Conservation (phyloP, 176 grass and related monocot species). For the Thinopyrum elongatum region DNA sequence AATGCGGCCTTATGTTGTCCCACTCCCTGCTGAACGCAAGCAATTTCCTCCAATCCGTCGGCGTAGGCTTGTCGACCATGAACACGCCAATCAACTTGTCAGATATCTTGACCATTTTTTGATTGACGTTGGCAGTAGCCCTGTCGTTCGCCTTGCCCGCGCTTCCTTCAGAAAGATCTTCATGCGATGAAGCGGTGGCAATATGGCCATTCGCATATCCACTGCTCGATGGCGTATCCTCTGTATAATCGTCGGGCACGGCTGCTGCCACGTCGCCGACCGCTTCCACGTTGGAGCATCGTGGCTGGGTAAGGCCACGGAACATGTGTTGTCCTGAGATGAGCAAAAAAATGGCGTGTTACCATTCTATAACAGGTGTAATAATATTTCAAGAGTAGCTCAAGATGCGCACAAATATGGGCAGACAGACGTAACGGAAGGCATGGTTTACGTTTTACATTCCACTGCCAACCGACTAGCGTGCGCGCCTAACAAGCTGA, state of each 20-base stretch:
- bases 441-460: background rate
- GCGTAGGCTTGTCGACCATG: slow-evolving; percentile 76
- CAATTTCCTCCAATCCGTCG: slow-evolving; percentile 82
- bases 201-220: slow-evolving; percentile 3
- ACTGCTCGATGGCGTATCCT: slow-evolving; percentile 45
- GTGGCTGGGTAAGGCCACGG: slow-evolving; percentile 15
- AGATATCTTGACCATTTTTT: slow-evolving; percentile 65
- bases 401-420: background rate
- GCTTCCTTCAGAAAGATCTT: slow-evolving; percentile 16
- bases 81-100: slow-evolving; percentile 91
- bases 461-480: background rate
- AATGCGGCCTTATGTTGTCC: slow-evolving; percentile 70
- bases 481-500: background rate
- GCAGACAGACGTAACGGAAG: background rate
- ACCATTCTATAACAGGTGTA: background rate
- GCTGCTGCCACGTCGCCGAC: slow-evolving; percentile 38
- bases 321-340: slow-evolving; percentile 44
- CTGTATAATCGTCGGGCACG: slow-evolving; percentile 28
- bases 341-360: background rate
- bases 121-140: background rate
- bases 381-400: background rate
- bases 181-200: background rate
- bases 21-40: slow-evolving; percentile 81
- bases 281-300: slow-evolving; percentile 39
- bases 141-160: slow-evolving; percentile 12